Percentiles rank a stretch among this genome's conserved stretches.
Evolutionary conservation across 2,329 filamentous ascomycete genomes (phyloP).

Genomic region (Dothiorella sarmentorum): DNA sequence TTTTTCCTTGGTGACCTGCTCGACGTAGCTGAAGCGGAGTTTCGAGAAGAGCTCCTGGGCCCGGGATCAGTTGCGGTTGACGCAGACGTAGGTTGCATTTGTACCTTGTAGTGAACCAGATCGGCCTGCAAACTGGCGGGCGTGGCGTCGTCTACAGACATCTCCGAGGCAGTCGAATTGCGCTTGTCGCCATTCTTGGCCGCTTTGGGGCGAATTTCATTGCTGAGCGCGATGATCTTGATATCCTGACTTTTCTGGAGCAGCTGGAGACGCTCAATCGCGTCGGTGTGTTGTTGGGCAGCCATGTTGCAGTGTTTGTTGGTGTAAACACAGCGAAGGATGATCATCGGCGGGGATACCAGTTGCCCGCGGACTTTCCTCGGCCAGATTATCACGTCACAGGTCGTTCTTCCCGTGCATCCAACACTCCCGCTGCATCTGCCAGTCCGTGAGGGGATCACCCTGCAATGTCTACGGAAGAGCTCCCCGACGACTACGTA

Average conservation of each 20-base stretch:
- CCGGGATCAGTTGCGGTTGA: neutral
- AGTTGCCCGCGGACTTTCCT: neutral
- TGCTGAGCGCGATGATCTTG: conserved; percentile 73
- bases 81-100: neutral
- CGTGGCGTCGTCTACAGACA: conserved; percentile 63
- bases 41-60: conserved; percentile 82
- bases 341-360: neutral
- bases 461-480: conserved; percentile 27
- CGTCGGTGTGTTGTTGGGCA: neutral
- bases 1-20: conserved; percentile 98
- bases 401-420: neutral
- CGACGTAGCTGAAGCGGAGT: conserved; percentile 92
- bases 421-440: no score
- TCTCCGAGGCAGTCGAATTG: conserved; percentile 64
- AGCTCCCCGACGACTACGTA: conserved; percentile 72
- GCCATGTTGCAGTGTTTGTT: conserved; percentile 7
- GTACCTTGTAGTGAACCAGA: conserved; percentile 76
- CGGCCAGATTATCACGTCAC: conserved; percentile 10
- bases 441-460: neutral
- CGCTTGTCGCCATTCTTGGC: conserved; percentile 40
- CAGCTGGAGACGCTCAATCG: conserved; percentile 41
- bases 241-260: conserved; percentile 60
- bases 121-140: conserved; percentile 79
- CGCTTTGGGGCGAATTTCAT: conserved; percentile 62
- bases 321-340: neutral